Base-by-base conservation (phyloP, 495 filamentous ascomycete species). In the Aspergillus hancockii region DNA sequence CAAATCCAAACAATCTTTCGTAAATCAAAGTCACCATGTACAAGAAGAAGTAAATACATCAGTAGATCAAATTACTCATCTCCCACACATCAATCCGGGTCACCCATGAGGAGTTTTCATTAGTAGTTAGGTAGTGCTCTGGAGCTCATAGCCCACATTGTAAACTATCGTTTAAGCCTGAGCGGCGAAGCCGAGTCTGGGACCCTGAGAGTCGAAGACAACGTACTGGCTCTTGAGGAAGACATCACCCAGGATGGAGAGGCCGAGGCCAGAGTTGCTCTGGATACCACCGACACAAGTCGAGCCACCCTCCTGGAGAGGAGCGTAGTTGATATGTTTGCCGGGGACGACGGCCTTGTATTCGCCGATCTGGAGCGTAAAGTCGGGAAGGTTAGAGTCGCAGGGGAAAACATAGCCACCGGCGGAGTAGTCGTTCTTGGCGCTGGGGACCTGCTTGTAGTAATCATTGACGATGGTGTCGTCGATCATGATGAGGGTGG, bases 141-240 rank as follows among this genome's bases (percentile, higher is more conserved):
- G 23, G 43, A 22, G 18, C 43, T 8, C 45, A 57, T 18, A 23
- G 55, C 43, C 34, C 14, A 14, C 14, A n/a, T 41, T 36, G 8
- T 41, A 41, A 3, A 3, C 16, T 12, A 14, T 3, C 14, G 2
- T 16, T 57, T 69, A 75, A 50, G 72, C 67, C 70, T 78, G 75
- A 21, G 72, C 56, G 9, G 88, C 88, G 71, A 90, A 86, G 9
- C 88, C 89, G 47, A 91, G 68, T 52, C 76, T 68, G 22, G 83
- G 82, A 8, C 70, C 76, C 31, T 74, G 74, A 32, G 79, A 75
- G 55, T 92, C 84, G 63, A 92, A 92, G 4, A 94, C 85, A 19
- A 88, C 89, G 66, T 88, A 92, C 62, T 90, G 85, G 59, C 83
- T 82, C 80, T 93, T 92, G 60, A 94, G 81, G 65, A 90, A 90